Evolutionary conservation across 805 yeast genomes (phyloP), one percentile per base, ranked within the genome.

Genomic region (Metschnikowia borealis): DNA sequence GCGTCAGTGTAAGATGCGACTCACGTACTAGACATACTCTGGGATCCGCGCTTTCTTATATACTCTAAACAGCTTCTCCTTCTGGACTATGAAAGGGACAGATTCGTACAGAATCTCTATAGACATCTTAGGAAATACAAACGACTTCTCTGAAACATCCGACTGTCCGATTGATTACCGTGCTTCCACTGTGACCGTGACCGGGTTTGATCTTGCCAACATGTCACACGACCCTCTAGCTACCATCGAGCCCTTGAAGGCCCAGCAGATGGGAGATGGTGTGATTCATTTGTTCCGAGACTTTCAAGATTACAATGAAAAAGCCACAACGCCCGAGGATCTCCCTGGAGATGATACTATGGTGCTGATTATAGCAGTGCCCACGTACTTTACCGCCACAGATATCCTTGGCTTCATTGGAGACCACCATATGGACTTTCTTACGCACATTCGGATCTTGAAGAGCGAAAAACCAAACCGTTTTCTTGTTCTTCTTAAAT

Each of bases 321-420:
- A 13, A 5, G 34, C 48, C 6, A 17, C 29, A 10, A 44, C 50
- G 21, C 41, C 48, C 8, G 50, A 41, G 36, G 44, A 53, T 2
- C 55, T 51, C 23, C 58, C 55, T 11, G 82, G 82, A 0, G 85
- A 83, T 61, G 82, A 78, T 34, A 79, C 89, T 1, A 85, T 86
- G 69, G 80, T 88, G 3, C 83, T 92, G 1, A 86, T 89, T 17
- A 66, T 89, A n/a, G 90, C 95, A 0, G 84, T 90, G 0, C 97
- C 97, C 0, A 82, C 87, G 10, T 91, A 90, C 63, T 85, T 90
- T 65, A 84, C 96, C 0, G 87, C 92, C 0, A 85, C 89, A 21
- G 97, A 90, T 59, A 63, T 91, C 21, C 65, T 90, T 3, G 95
- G 92, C 5, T 90, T 85, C 62, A 79, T 91, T 10, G 95, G 95